Conservation (phyloP, 805 yeast genomes). For the Clavispora carvajalis region DNA sequence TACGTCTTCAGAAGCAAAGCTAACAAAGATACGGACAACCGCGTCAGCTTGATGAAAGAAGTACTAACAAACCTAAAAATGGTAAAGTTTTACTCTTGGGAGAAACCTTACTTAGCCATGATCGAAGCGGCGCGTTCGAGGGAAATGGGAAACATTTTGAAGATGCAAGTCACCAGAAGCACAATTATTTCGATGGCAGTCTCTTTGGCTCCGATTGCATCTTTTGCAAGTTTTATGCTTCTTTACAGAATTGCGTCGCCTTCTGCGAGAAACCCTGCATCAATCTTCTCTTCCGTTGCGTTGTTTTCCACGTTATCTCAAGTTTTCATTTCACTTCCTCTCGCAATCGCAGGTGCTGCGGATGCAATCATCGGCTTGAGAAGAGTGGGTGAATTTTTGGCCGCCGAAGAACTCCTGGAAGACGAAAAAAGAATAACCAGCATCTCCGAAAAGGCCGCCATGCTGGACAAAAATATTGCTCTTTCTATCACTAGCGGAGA, state of each 20-base stretch:
- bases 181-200: conserved; percentile 5
- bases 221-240: conserved; percentile 6
- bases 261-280: conserved; percentile 3
- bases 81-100: conserved; percentile 11
- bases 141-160: conserved; percentile 4
- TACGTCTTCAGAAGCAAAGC: conserved; percentile 4
- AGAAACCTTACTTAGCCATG: conserved; percentile 3
- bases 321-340: conserved; percentile 3
- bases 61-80: conserved; percentile 6
- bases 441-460: not conserved
- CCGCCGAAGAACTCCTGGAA: not conserved
- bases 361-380: conserved; percentile 4
- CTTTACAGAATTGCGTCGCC: conserved; percentile 4
- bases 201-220: conserved; percentile 1
- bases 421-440: not conserved
- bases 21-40: conserved; percentile 4
- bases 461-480: not conserved
- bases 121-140: not conserved
- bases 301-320: conserved; percentile 3
- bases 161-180: conserved; percentile 4
- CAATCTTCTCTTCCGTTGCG: conserved; percentile 7
- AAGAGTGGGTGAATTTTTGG: conserved; percentile 2
- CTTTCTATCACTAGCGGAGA: not conserved
- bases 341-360: conserved; percentile 2
- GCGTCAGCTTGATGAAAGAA: conserved; percentile 6